These are phyloP conservation scores for Coprinellus micaceus DNA, from an alignment of 768 basidiomycete species.

Conservation along the genomic window DNA sequence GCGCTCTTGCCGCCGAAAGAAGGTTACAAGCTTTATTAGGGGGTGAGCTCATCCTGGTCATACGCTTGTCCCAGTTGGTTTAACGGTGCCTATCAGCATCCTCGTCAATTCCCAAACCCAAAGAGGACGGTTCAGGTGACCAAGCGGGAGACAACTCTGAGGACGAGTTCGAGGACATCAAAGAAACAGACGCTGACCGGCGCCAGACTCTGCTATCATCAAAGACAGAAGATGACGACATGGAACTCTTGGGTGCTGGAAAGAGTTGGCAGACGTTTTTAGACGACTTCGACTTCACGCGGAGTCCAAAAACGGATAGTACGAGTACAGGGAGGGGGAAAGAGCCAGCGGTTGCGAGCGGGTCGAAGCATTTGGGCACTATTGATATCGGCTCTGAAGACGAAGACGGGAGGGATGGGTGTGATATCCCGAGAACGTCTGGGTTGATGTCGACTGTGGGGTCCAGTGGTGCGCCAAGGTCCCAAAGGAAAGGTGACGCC, in stretches of 20 bases:
- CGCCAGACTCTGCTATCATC: conserved; percentile 49
- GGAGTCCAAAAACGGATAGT: background rate
- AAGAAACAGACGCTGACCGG: conserved; percentile 46
- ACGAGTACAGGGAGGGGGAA: no score
- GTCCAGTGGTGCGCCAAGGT: background rate
- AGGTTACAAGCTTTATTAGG: conserved; percentile 48
- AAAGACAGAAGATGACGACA: conserved; percentile 39
- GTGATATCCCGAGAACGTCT: conserved; percentile 29
- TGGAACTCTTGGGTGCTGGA: conserved; percentile 34
- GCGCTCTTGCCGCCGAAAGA: conserved; percentile 70
- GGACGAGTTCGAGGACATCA: conserved; percentile 33
- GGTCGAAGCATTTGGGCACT: background rate
- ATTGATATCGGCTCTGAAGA: conserved; percentile 19
- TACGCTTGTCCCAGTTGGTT: no score
- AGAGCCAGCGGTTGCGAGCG: background rate
- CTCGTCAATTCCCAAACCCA: background rate
- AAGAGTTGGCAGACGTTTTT: conserved; percentile 43
- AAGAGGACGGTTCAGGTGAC: conserved; percentile 12
- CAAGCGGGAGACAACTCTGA: conserved; percentile 25
- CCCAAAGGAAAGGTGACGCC: no score
- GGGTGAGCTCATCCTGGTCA: conserved; percentile 17
- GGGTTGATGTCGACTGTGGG: conserved; percentile 29
- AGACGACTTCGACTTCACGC: conserved; percentile 46
- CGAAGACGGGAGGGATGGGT: conserved; percentile 13
- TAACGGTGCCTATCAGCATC: background rate